phyloP scores from a whole-genome alignment of 2,329 filamentous ascomycete genomes.

The Apiospora malaysiana region DNA sequence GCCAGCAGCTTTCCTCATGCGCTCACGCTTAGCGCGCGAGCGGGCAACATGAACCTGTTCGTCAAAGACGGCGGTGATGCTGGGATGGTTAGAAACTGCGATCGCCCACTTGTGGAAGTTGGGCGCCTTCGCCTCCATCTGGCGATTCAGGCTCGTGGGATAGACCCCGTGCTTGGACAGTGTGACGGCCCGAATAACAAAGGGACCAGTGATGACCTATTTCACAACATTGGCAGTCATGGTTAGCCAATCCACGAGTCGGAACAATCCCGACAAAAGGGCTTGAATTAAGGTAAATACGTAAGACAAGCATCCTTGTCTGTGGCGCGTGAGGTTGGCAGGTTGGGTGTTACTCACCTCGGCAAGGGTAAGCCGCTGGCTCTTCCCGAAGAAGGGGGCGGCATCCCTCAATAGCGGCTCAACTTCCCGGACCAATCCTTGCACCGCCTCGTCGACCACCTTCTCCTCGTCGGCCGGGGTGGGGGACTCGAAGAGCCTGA shows the following conservation, averaged over 20 bases:
- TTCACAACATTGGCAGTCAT: too few species aligned
- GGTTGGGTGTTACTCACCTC: constrained; percentile 22
- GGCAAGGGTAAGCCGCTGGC: constrained; percentile 25
- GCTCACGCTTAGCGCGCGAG: constrained; percentile 23
- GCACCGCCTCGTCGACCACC: constrained; percentile 22
- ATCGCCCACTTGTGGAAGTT: constrained; percentile 27
- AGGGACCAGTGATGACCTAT: constrained; percentile 25
- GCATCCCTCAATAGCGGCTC: constrained; percentile 26
- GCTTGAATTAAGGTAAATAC: constrained; percentile 7
- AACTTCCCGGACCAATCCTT: constrained; percentile 23
- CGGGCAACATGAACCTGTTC: constrained; percentile 25
- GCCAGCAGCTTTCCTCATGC: constrained; percentile 25
- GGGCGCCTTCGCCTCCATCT: constrained; percentile 23
- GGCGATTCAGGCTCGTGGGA: constrained; percentile 21
- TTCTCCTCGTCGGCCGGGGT: constrained; percentile 21
- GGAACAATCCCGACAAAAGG: neutral
- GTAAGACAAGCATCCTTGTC: neutral
- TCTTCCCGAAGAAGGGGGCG: constrained; percentile 25
- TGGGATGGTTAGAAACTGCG: constrained; percentile 24
- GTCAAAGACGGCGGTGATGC: constrained; percentile 25
- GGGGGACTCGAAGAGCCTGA: constrained; percentile 22
- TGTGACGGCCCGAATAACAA: constrained; percentile 25
- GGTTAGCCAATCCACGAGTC: neutral
- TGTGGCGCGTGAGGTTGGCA: neutral
- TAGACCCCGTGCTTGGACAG: constrained; percentile 26